Evolutionary conservation across 2,329 filamentous ascomycete species (phyloP).

Genomic region (Endoconidiophora polonica): DNA sequence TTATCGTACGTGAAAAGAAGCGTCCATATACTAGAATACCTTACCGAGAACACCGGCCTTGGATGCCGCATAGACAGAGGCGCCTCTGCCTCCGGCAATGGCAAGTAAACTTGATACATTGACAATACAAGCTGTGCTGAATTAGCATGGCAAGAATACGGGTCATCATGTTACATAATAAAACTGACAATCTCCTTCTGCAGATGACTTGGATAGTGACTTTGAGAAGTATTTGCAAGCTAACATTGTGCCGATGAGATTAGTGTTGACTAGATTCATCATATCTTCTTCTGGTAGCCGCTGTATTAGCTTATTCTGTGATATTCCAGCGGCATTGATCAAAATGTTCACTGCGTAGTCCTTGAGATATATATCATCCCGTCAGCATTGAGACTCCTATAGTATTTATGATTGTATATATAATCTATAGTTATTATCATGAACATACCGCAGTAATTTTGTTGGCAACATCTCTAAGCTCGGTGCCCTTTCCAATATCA

Average conservation of each 20-base stretch:
- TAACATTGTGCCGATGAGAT: slow-evolving; percentile 49
- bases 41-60: slow-evolving; percentile 64
- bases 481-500: slow-evolving; percentile 22
- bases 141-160: background rate
- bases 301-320: slow-evolving; percentile 47
- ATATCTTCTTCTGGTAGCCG: slow-evolving; percentile 34
- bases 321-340: slow-evolving; percentile 65
- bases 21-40: slow-evolving; percentile 14
- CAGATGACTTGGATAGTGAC: slow-evolving; percentile 7
- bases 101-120: slow-evolving; percentile 69
- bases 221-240: slow-evolving; percentile 34
- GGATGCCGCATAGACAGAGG: slow-evolving; percentile 57
- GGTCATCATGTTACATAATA: background rate
- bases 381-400: no score
- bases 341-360: slow-evolving; percentile 29
- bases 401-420: no score
- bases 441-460: slow-evolving; percentile 32
- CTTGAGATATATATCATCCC: slow-evolving; percentile 19
- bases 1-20: background rate
- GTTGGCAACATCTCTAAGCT: slow-evolving; percentile 68
- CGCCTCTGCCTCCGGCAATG: slow-evolving; percentile 49
- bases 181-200: slow-evolving; percentile 8
- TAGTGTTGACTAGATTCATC: slow-evolving; percentile 46
- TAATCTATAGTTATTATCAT: no score
- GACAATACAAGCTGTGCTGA: slow-evolving; percentile 50